phyloP scores from a whole-genome alignment of 148 eudicot species.

The Persicaria tinctoria region DNA sequence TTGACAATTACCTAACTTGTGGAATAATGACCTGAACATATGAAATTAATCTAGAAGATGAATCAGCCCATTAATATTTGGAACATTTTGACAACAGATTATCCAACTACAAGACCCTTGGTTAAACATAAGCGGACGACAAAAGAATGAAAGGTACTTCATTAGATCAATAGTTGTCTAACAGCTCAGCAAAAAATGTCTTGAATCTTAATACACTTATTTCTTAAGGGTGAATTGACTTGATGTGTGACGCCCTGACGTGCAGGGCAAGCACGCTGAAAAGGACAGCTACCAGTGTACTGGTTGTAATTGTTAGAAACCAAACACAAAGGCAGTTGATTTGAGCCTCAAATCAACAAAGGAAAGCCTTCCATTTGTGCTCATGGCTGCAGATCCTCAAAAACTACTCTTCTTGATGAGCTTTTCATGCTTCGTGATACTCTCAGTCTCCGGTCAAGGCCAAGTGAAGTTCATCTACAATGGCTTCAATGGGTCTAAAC shows the following conservation, averaged over 20 bases:
- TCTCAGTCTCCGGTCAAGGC: background rate
- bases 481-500: slow-evolving; percentile 9
- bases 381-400: slow-evolving; percentile 1
- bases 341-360: slow-evolving; percentile 15
- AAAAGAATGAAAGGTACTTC: background rate
- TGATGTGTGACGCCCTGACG: too few relatives aligned
- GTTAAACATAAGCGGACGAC: too few relatives aligned
- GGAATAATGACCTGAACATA: background rate
- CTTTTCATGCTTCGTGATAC: background rate
- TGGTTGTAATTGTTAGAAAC: background rate
- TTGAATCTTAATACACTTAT: too few relatives aligned
- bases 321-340: slow-evolving; percentile 4
- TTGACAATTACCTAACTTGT: background rate
- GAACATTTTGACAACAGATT: too few relatives aligned
- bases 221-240: too few relatives aligned
- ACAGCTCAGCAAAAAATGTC: too few relatives aligned
- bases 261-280: too few relatives aligned
- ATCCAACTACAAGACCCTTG: too few relatives aligned
- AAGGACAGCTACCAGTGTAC: background rate
- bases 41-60: too few relatives aligned
- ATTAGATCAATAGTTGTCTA: too few relatives aligned
- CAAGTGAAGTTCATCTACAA: slow-evolving; percentile 4
- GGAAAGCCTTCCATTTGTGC: background rate
- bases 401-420: background rate
- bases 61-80: too few relatives aligned